Evolutionary conservation across 2,329 filamentous ascomycete genomes (phyloP).

Genomic region (Ophiostoma tasmaniense): DNA sequence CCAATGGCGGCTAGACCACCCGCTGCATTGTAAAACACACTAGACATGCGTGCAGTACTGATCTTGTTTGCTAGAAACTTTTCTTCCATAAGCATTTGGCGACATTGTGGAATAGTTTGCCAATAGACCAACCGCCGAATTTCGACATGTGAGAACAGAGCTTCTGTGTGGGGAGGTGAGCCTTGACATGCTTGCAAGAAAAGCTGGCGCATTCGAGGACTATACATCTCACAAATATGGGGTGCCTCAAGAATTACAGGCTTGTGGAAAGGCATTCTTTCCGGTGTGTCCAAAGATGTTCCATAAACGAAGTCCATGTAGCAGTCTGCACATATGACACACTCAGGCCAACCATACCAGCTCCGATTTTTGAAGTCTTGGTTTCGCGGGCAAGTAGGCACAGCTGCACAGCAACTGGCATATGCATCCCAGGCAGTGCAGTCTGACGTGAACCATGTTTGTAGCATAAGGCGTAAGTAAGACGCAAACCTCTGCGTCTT

Average conservation of each 20-base stretch:
- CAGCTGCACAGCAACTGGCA: neutral
- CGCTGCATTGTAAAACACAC: neutral
- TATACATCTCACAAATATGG: constrained; percentile 32
- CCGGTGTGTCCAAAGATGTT: constrained; percentile 23
- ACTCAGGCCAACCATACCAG: constrained; percentile 32
- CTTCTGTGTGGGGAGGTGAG: constrained; percentile 20
- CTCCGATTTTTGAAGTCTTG: constrained; percentile 21
- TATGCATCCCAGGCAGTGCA: neutral
- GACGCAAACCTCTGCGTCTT: constrained; percentile 25
- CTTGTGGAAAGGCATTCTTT: constrained; percentile 23
- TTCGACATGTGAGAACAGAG: constrained; percentile 24
- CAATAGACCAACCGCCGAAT: constrained; percentile 27
- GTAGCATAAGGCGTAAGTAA: neutral
- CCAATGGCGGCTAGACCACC: neutral
- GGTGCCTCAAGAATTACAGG: constrained; percentile 22
- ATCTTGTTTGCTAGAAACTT: neutral
- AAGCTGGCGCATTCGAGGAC: constrained; percentile 32
- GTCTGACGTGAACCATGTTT: constrained; percentile 12
- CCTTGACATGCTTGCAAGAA: constrained; percentile 25
- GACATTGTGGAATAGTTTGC: constrained; percentile 27
- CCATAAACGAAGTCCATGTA: constrained; percentile 27
- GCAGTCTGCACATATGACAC: constrained; percentile 30
- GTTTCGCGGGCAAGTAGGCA: constrained; percentile 27
- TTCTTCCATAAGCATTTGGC: constrained; percentile 11
- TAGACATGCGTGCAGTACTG: neutral